These are phyloP conservation scores for Caloboletus inedulis DNA, from an alignment of 1,284 basidiomycete genomes.

Conservation along the genomic window DNA sequence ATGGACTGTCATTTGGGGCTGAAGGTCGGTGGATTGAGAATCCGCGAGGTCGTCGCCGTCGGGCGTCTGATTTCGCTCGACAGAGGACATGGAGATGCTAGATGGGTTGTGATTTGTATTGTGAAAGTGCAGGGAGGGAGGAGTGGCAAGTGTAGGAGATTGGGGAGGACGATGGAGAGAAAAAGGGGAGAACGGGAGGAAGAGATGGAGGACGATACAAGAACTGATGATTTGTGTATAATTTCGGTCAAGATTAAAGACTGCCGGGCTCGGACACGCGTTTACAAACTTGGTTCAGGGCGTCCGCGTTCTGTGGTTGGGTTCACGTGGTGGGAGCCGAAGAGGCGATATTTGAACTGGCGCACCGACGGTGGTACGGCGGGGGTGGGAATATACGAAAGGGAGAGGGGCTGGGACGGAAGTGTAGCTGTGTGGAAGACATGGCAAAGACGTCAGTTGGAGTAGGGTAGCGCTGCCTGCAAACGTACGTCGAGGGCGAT, in stretches of 20 bases:
- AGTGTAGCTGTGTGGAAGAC: conserved; percentile 15
- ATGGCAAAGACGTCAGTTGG: conserved; percentile 30
- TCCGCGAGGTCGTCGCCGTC: conserved; percentile 37
- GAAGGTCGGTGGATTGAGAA: conserved; percentile 39
- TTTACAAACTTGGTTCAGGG: conserved; percentile 37
- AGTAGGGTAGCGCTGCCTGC: conserved; percentile 16
- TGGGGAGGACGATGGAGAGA: conserved; percentile 10
- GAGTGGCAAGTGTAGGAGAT: not conserved
- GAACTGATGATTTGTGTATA: conserved; percentile 28
- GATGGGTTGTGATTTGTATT: conserved; percentile 17
- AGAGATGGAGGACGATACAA: conserved; percentile 21
- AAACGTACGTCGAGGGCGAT: conserved; percentile 24
- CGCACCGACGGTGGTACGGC: conserved; percentile 15
- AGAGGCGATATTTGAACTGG: conserved; percentile 23
- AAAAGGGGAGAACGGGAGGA: conserved; percentile 1
- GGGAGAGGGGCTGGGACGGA: conserved; percentile 12
- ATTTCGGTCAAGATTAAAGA: conserved; percentile 35
- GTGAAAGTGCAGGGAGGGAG: not conserved
- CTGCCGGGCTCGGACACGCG: conserved; percentile 35
- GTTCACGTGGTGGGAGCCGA: conserved; percentile 37
- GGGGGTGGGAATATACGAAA: conserved; percentile 3
- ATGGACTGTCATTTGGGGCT: conserved; percentile 50
- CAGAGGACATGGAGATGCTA: conserved; percentile 27
- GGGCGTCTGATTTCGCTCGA: conserved; percentile 38
- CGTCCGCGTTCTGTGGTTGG: conserved; percentile 28